Conservation (phyloP, 805 yeast genomes). For the Tetrapisispora taiwanensis region DNA sequence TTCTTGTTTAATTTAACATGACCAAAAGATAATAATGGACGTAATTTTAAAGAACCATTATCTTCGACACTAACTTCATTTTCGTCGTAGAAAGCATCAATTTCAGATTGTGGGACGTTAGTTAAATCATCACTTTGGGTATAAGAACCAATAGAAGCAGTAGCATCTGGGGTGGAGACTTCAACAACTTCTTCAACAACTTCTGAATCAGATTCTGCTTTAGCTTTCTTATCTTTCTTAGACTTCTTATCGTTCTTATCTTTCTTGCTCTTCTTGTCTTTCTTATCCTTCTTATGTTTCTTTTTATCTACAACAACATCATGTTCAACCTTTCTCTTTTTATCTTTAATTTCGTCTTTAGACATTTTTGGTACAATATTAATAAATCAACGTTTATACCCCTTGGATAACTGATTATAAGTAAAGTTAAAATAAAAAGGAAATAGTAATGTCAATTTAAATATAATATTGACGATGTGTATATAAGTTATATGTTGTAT, state of each 20-base stretch:
- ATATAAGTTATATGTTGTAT: too few relatives aligned
- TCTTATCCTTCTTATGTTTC: slow-evolving; percentile 28
- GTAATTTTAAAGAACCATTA: slow-evolving; percentile 38
- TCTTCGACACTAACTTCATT: slow-evolving; percentile 80
- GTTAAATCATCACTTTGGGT: slow-evolving; percentile 33
- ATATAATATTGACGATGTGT: too few relatives aligned
- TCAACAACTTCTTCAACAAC: slow-evolving; percentile 7
- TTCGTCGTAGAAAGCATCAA: slow-evolving; percentile 50
- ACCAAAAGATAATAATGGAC: slow-evolving; percentile 63
- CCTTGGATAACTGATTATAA: too few relatives aligned
- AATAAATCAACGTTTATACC: too few relatives aligned
- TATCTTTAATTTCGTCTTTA: slow-evolving; percentile 32
- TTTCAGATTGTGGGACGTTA: slow-evolving; percentile 40
- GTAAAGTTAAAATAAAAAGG: too few relatives aligned
- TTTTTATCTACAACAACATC: slow-evolving; percentile 23
- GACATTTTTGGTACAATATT: slow-evolving; percentile 16
- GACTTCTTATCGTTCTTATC: slow-evolving; percentile 24
- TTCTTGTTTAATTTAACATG: slow-evolving; percentile 47
- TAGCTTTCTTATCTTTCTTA: slow-evolving; percentile 26
- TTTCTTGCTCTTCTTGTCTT: slow-evolving; percentile 26
- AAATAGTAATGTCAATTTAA: too few relatives aligned
- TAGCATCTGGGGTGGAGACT: background rate
- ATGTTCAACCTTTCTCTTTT: slow-evolving; percentile 32
- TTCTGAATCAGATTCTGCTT: slow-evolving; percentile 25
- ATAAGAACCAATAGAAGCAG: slow-evolving; percentile 19